Percentiles rank a stretch among this genome's conserved stretches.
Conservation (phyloP, 805 yeast genomes). For the Candida tammaniensis region DNA sequence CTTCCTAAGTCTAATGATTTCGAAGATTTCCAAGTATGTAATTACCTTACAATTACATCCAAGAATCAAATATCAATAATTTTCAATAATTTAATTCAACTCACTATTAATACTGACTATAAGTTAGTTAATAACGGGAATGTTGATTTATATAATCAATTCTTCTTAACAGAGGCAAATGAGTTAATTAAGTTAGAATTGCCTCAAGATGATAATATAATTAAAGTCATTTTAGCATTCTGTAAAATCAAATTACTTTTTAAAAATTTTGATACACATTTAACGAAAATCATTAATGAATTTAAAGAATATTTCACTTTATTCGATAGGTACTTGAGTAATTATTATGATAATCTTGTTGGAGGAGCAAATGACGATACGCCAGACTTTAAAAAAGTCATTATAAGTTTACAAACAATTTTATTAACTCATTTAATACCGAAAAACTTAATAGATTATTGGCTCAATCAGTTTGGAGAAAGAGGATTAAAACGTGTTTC, state of each 20-base stretch:
- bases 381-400: not conserved
- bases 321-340: conserved; percentile 32
- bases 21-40: conserved; percentile 5
- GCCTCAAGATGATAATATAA: conserved; percentile 4
- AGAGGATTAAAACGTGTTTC: conserved; percentile 59
- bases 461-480: conserved; percentile 65
- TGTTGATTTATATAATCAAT: conserved; percentile 10
- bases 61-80: conserved; percentile 5
- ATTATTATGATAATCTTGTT: conserved; percentile 26
- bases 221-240: conserved; percentile 5
- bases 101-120: conserved; percentile 2
- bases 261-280: conserved; percentile 15
- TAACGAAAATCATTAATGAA: conserved; percentile 18
- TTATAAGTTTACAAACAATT: conserved; percentile 39
- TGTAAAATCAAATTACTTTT: conserved; percentile 10
- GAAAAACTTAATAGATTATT: conserved; percentile 51
- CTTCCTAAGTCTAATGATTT: conserved; percentile 10
- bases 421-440: conserved; percentile 55
- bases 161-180: conserved; percentile 5
- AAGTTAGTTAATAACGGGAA: conserved; percentile 5
- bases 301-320: conserved; percentile 22
- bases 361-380: not conserved
- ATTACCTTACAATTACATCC: conserved; percentile 9
- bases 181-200: conserved; percentile 3
- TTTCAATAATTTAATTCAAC: conserved; percentile 9